These are phyloP conservation scores for Podila epicladia DNA, from an alignment of 192 early-diverging fungal genomes.

Conservation along the genomic window DNA sequence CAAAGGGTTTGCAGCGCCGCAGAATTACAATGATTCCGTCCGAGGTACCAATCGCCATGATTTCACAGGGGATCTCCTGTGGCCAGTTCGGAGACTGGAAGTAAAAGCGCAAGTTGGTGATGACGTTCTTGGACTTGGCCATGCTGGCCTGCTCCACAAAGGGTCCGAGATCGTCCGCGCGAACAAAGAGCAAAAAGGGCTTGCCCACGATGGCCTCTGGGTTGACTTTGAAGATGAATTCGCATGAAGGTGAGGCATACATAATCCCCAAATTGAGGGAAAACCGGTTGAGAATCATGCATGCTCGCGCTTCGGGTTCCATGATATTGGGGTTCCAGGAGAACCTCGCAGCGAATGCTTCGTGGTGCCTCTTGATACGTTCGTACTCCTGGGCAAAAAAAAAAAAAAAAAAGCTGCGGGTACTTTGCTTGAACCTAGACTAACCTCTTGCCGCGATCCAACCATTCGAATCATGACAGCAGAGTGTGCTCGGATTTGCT, in stretches of 20 bases:
- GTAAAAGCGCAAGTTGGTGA: conserved; percentile 43
- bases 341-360: conserved; percentile 15
- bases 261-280: conserved; percentile 32
- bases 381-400: conserved; percentile 24
- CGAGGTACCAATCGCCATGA: conserved; percentile 40
- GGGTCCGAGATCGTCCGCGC: conserved; percentile 27
- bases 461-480: conserved; percentile 38
- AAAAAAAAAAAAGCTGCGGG: too few relatives aligned
- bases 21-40: conserved; percentile 36
- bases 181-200: conserved; percentile 37
- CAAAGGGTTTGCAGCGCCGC: conserved; percentile 35
- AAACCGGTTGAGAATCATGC: conserved; percentile 53
- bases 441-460: conserved; percentile 31
- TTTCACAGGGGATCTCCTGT: conserved; percentile 43
- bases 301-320: conserved; percentile 40
- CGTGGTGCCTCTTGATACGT: conserved; percentile 35
- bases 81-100: conserved; percentile 31
- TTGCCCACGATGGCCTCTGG: conserved; percentile 23
- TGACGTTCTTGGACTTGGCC: conserved; percentile 39
- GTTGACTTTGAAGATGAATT: conserved; percentile 30
- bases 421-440: too few relatives aligned
- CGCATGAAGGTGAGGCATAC: conserved; percentile 46
- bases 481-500: conserved; percentile 22
- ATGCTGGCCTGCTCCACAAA: conserved; percentile 45
- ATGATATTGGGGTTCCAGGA: conserved; percentile 39